These are phyloP conservation scores for Oldenlandia corymbosa DNA, from an alignment of 257 asterid genomes.

Conservation along the genomic window DNA sequence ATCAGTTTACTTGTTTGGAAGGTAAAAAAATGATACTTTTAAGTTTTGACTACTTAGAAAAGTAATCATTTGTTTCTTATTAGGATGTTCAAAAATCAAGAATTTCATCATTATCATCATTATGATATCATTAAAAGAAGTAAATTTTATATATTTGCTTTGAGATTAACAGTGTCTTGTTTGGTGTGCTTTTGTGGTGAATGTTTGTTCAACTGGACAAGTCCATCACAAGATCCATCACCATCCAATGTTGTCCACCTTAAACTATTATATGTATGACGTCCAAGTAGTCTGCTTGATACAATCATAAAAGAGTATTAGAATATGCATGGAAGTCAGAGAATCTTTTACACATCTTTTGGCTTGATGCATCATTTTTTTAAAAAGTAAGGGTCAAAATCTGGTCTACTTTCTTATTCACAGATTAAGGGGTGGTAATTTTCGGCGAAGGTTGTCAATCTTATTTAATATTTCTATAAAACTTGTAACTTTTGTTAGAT, in stretches of 20 bases:
- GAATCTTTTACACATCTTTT: conserved; percentile 47
- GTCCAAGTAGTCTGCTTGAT: neutral
- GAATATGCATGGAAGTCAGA: conserved; percentile 1
- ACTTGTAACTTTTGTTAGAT: too few relatives aligned
- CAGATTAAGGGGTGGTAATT: neutral
- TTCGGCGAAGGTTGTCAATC: too few relatives aligned
- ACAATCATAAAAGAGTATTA: neutral
- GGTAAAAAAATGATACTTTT: too few relatives aligned
- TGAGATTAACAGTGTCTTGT: neutral
- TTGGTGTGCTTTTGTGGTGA: neutral
- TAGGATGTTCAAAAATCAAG: neutral
- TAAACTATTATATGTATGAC: neutral
- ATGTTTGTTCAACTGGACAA: neutral
- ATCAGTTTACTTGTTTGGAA: conserved; percentile 92
- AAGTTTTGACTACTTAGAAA: conserved; percentile 7
- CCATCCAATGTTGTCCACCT: neutral
- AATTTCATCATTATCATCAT: neutral
- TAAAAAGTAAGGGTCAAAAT: too few relatives aligned
- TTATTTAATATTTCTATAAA: too few relatives aligned
- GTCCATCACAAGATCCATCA: neutral
- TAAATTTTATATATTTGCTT: neutral
- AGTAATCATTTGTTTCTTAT: too few relatives aligned
- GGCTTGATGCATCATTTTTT: conserved; percentile 15
- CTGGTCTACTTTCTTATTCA: conserved; percentile 18
- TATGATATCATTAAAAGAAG: neutral